Evolutionary conservation across 2,329 filamentous ascomycete genomes (phyloP), one percentile per base, ranked within the genome.

Genomic region (Phoma sp.): DNA sequence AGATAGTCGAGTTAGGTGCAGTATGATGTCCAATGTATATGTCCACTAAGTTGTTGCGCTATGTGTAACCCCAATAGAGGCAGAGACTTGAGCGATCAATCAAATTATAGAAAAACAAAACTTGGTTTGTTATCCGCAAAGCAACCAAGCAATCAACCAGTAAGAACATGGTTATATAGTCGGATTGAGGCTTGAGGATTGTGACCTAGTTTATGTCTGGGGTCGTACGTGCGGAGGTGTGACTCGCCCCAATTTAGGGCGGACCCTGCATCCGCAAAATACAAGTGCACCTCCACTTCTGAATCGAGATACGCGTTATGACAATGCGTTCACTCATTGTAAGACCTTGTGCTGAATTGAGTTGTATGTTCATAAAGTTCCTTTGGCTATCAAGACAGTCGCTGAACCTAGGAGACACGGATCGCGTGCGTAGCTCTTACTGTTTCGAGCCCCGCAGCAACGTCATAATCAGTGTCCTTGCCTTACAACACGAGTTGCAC

Each of bases 391-490:
- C 43, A 37, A 39, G 39, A 15, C 38, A 31, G 33, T 24, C 21
- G 37, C 37, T 43, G 12, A 21, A 46, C 12, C 46, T 43, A 43
- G 37, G 35, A 37, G 13, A 41, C 36, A 51, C 52, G 29, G 46
- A 25, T 55, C 47, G 52, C 31, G 36, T 43, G 40, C 38, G 32
- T 33, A 41, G 36, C 52, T 51, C 46, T 37, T 46, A 13, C 49
- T 46, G 6, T 43, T 46, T 27, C 24, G 19, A 52, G 46, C 46
- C 52, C 52, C 52, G 46, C 29, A 55, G 45, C 52, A 31, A 55
- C 52, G 52, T 55, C 52, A 55, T 55, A 29, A 27, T 36, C 27
- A 31, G 48, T 39, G 41, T 43, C 46, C 52, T 36, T 55, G 43
- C 46, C 46, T 50, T 43, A 35, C 52, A 55, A 25, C 37, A 25